A percentile compares a stretch with the other conserved stretches of the same genome.
These are phyloP conservation scores for Serendipita indica DNA, from an alignment of 768 basidiomycete species.

Conservation along the genomic window DNA sequence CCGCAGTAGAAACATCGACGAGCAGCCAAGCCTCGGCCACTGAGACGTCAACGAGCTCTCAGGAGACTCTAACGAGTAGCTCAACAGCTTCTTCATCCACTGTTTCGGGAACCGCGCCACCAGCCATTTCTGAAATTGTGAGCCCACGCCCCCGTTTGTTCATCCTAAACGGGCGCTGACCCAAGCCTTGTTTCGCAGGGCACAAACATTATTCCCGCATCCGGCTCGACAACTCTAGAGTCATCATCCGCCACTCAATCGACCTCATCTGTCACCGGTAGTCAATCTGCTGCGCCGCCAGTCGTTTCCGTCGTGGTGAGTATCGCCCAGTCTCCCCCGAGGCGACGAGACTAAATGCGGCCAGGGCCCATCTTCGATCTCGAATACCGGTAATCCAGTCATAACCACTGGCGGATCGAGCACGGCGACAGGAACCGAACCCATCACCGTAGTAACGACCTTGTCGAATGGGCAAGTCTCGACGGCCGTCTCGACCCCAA, in stretches of 20 bases:
- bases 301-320: not conserved
- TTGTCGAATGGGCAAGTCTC: constrained; percentile 2
- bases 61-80: not conserved
- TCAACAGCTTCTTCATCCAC: not conserved
- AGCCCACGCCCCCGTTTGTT: not conserved
- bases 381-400: not conserved
- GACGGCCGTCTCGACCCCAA: not conserved
- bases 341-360: not conserved
- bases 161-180: not conserved
- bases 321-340: not conserved
- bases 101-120: not conserved
- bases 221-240: not conserved
- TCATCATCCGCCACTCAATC: not conserved
- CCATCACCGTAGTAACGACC: not conserved
- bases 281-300: not conserved
- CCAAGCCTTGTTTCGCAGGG: not conserved
- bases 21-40: constrained; percentile 8
- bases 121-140: constrained; percentile 3
- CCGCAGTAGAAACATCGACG: not conserved
- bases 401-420: not conserved
- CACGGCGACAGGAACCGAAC: not conserved
- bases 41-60: not conserved
- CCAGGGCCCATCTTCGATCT: too few relatives aligned
- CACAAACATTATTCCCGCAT: constrained; percentile 7
- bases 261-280: not conserved